Percentiles rank a stretch among this genome's conserved stretches.
These are phyloP conservation scores for Phoma sp. DNA, from an alignment of 2,329 filamentous ascomycete species.

Conservation along the genomic window DNA sequence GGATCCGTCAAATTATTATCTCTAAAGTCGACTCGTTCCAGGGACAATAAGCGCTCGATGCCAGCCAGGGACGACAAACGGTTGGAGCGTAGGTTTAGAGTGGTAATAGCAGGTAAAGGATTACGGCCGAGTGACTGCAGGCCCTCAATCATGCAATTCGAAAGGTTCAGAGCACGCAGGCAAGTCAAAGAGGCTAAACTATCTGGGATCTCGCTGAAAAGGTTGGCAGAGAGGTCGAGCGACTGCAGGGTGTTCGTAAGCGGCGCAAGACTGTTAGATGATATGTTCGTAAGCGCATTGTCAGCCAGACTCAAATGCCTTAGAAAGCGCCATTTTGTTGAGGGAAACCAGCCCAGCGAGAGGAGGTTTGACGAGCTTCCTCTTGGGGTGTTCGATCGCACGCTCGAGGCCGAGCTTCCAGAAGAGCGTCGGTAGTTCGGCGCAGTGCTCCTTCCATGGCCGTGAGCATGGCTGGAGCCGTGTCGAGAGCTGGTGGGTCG, in stretches of 20 bases:
- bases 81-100: slow-evolving; percentile 89
- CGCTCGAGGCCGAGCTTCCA: slow-evolving; percentile 87
- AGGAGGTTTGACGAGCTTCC: slow-evolving; percentile 82
- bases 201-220: slow-evolving; percentile 94
- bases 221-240: slow-evolving; percentile 88
- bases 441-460: slow-evolving; percentile 65
- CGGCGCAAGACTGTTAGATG: slow-evolving; percentile 76
- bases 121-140: slow-evolving; percentile 85
- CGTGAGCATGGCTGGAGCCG: slow-evolving; percentile 68
- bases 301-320: slow-evolving; percentile 91
- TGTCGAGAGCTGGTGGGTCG: slow-evolving; percentile 80
- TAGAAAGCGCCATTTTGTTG: slow-evolving; percentile 93
- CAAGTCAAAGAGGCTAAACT: slow-evolving; percentile 84
- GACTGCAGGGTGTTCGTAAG: slow-evolving; percentile 89
- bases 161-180: slow-evolving; percentile 90
- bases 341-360: slow-evolving; percentile 73
- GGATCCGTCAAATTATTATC: slow-evolving; percentile 94
- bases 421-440: slow-evolving; percentile 87
- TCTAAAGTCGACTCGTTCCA: slow-evolving; percentile 88
- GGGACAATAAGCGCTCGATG: slow-evolving; percentile 83
- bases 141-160: slow-evolving; percentile 97
- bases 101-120: slow-evolving; percentile 90
- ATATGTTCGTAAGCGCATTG: slow-evolving; percentile 84
- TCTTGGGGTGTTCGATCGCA: slow-evolving; percentile 60
- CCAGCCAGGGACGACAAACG: slow-evolving; percentile 86